Conservation (phyloP, 2,329 filamentous ascomycete genomes). For the Rhynchosporium agropyri region DNA sequence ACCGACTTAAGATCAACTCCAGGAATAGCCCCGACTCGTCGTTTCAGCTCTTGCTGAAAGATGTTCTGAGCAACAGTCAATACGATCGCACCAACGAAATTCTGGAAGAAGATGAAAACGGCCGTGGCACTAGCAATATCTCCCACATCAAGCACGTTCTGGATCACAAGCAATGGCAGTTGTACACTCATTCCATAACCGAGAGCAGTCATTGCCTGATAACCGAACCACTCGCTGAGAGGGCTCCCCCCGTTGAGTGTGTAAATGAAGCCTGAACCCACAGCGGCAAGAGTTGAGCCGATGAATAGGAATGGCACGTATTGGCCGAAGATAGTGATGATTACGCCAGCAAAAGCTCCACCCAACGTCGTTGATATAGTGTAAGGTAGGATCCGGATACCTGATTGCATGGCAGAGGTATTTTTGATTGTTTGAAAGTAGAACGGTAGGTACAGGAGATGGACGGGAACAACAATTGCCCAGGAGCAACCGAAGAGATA, state of each 20-base stretch:
- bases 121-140: constrained; percentile 57
- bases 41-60: constrained; percentile 15
- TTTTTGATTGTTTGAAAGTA: constrained; percentile 52
- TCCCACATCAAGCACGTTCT: constrained; percentile 52
- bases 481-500: constrained; percentile 34
- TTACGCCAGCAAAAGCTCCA: constrained; percentile 26
- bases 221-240: constrained; percentile 50
- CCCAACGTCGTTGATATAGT: constrained; percentile 28
- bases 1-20: too few relatives aligned
- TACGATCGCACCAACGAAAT: constrained; percentile 59
- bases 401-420: constrained; percentile 41
- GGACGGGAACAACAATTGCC: constrained; percentile 39
- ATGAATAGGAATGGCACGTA: constrained; percentile 33
- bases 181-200: constrained; percentile 61
- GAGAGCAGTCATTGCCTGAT: constrained; percentile 54
- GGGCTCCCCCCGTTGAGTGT: constrained; percentile 47
- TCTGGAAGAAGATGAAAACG: constrained; percentile 57
- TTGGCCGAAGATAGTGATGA: constrained; percentile 35
- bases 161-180: constrained; percentile 55
- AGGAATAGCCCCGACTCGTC: too few relatives aligned
- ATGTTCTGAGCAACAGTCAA: constrained; percentile 58
- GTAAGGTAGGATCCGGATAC: constrained; percentile 44
- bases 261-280: constrained; percentile 37
- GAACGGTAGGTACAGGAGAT: constrained; percentile 50
- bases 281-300: background rate